phyloP scores from a whole-genome alignment of 176 grass and related monocot species.

The Oryza meyeriana region DNA sequence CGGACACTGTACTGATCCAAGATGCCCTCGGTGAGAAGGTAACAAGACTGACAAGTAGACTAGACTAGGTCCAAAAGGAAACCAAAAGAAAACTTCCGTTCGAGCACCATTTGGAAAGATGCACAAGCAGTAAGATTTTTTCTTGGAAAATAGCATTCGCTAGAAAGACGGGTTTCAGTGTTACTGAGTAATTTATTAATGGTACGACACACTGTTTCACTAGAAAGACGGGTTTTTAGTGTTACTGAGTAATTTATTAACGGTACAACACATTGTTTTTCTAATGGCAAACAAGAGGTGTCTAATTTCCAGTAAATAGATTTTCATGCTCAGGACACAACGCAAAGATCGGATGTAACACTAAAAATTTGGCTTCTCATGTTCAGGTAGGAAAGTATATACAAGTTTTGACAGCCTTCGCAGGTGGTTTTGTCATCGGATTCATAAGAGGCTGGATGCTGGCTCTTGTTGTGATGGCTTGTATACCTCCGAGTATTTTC shows the following conservation, averaged over 20 bases:
- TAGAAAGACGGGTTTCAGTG: not conserved
- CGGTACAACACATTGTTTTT: not conserved
- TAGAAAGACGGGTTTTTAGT: not conserved
- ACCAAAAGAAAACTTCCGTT: not conserved
- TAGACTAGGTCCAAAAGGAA: not conserved
- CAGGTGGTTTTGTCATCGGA: slow-evolving; percentile 70
- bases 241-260: not conserved
- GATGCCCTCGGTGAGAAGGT: slow-evolving; percentile 67
- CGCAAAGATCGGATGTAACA: not conserved
- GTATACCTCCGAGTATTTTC: slow-evolving; percentile 52
- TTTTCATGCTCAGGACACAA: slow-evolving; percentile 11
- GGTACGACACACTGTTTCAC: not conserved
- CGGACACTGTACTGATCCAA: slow-evolving; percentile 53
- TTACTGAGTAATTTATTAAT: not conserved
- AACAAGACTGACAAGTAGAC: slow-evolving; percentile 28
- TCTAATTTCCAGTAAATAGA: not conserved
- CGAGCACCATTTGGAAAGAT: not conserved
- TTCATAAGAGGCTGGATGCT: slow-evolving; percentile 72
- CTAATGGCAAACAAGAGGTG: not conserved
- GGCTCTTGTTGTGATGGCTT: slow-evolving; percentile 55
- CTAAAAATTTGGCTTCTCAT: not conserved
- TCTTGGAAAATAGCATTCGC: not conserved
- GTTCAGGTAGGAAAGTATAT: slow-evolving; percentile 70
- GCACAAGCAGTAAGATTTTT: not conserved
- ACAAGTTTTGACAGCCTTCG: slow-evolving; percentile 55